A percentile compares a stretch with the other conserved stretches of the same genome.
Conservation (phyloP, 345 rosid genomes). For the Turnera subulata region DNA sequence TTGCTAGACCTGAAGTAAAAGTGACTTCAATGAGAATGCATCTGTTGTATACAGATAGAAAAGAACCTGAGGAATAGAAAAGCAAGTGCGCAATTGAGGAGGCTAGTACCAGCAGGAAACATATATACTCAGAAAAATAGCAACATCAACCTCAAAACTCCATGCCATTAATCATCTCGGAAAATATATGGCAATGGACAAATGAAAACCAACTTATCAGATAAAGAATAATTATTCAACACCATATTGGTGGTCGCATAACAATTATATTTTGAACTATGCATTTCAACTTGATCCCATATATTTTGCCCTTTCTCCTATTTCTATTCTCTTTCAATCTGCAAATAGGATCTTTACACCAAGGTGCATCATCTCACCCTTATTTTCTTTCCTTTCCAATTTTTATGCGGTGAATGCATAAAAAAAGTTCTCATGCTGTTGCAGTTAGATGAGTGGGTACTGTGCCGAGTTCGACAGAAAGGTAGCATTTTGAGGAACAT, state of each 20-base stretch:
- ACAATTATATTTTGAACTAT: not conserved
- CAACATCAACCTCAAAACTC: too few relatives aligned
- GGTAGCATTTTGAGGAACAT: constrained; percentile 14
- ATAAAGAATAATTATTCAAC: too few relatives aligned
- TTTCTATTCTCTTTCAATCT: not conserved
- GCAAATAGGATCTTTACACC: not conserved
- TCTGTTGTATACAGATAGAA: too few relatives aligned
- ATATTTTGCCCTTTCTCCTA: not conserved
- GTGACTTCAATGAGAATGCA: too few relatives aligned
- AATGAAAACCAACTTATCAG: too few relatives aligned
- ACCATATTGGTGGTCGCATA: not conserved
- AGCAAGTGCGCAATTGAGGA: too few relatives aligned
- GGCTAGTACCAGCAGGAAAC: too few relatives aligned
- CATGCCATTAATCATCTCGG: too few relatives aligned
- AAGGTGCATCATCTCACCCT: not conserved
- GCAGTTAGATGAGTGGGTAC: constrained; percentile 62
- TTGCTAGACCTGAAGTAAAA: too few relatives aligned
- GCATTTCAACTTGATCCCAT: not conserved
- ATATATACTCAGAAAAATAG: too few relatives aligned
- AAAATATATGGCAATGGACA: too few relatives aligned
- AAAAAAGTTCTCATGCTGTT: not conserved
- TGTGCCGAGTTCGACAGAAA: constrained; percentile 45
- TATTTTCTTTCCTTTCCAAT: not conserved
- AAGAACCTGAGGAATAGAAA: too few relatives aligned
- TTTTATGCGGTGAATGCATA: not conserved